Conservation (phyloP, 2,329 filamentous ascomycete species). For the Epichloe sibirici region DNA sequence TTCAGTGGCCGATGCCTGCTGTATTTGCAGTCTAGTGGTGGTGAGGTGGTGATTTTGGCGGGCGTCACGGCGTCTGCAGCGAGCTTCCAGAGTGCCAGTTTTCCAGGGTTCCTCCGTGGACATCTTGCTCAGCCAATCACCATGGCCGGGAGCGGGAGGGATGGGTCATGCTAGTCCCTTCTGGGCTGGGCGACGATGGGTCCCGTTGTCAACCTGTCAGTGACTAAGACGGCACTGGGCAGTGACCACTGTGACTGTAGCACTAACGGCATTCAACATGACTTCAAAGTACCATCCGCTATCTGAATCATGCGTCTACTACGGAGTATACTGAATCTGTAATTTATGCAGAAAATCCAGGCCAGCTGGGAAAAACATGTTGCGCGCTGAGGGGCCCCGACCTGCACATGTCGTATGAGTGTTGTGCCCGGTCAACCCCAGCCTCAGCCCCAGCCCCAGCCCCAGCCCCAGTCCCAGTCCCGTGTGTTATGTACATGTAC, state of each 20-base stretch:
- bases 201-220: neutral
- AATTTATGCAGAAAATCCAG: too few species aligned
- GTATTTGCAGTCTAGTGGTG: too few species aligned
- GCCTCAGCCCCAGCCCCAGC: too few species aligned
- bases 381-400: neutral
- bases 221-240: neutral
- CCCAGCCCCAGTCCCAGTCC: too few species aligned
- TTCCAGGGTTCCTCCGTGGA: slow-evolving; percentile 1
- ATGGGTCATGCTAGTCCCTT: neutral
- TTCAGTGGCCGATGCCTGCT: too few species aligned
- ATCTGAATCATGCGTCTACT: too few species aligned
- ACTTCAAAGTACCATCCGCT: too few species aligned
- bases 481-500: too few species aligned
- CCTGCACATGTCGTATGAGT: slow-evolving; percentile 2
- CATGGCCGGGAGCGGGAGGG: neutral
- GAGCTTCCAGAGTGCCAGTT: neutral
- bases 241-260: too few species aligned
- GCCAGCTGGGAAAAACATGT: too few species aligned
- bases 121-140: neutral
- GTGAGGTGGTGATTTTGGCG: neutral
- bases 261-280: too few species aligned
- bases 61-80: neutral
- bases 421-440: neutral
- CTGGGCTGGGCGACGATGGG: neutral
- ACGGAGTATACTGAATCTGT: neutral